These are phyloP conservation scores for Aspergillus asperescens DNA, from an alignment of 495 filamentous ascomycete species.

Conservation along the genomic window DNA sequence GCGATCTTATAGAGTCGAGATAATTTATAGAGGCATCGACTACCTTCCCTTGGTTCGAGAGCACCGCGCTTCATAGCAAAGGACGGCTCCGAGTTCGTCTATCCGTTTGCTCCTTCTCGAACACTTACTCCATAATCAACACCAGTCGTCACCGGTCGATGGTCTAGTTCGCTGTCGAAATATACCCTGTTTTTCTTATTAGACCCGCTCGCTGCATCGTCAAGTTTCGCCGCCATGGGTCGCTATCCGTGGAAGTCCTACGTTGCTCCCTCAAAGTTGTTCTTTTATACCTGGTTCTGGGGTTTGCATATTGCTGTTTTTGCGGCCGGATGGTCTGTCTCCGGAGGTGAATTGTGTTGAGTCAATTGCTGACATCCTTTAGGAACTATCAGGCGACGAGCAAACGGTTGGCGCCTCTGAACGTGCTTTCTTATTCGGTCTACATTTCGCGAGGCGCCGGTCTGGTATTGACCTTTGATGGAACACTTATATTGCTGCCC, in stretches of 20 bases:
- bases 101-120: not conserved
- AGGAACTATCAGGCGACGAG: conserved; percentile 77
- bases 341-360: conserved; percentile 10
- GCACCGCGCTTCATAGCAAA: not conserved
- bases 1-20: not conserved
- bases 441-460: conserved; percentile 95
- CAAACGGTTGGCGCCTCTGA: conserved; percentile 63
- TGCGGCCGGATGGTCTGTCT: conserved; percentile 73
- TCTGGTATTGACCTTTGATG: conserved; percentile 74
- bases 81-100: not conserved
- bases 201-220: not conserved
- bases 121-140: conserved; percentile 1
- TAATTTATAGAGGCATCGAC: not conserved
- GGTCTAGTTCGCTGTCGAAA: conserved; percentile 2
- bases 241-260: conserved; percentile 45
- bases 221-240: conserved; percentile 9
- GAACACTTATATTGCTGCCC: conserved; percentile 79
- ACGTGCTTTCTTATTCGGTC: conserved; percentile 79
- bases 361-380: conserved; percentile 15
- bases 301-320: conserved; percentile 76
- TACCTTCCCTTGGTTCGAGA: not conserved
- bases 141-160: conserved; percentile 26
- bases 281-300: conserved; percentile 87
- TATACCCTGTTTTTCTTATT: conserved; percentile 7
- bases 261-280: conserved; percentile 58